Percentiles rank a stretch among this genome's conserved stretches.
Conservation (phyloP, 345 rosid species). For the Lepidium africanum region DNA sequence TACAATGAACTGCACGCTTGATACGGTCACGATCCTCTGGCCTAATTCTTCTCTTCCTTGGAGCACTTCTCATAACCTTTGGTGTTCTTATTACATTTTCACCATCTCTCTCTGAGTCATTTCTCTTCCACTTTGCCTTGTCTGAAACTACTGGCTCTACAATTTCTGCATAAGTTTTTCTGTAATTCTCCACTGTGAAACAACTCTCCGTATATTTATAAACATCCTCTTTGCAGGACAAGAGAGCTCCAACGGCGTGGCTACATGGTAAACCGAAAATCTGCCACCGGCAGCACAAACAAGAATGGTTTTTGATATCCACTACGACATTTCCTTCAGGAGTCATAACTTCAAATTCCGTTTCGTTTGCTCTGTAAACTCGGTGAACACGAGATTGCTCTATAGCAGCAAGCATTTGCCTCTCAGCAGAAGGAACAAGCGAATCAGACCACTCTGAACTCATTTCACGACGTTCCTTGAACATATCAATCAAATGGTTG, state of each 20-base stretch:
- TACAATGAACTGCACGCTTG: slow-evolving; percentile 77
- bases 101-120: slow-evolving; percentile 22
- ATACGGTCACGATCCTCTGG: slow-evolving; percentile 57
- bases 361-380: slow-evolving; percentile 73
- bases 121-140: slow-evolving; percentile 57
- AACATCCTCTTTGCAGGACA: slow-evolving; percentile 72
- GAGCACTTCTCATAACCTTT: slow-evolving; percentile 46
- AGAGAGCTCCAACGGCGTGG: slow-evolving; percentile 76
- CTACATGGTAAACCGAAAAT: slow-evolving; percentile 71
- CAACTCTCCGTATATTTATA: slow-evolving; percentile 65
- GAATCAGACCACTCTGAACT: slow-evolving; percentile 69
- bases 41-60: slow-evolving; percentile 54
- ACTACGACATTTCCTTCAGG: slow-evolving; percentile 58
- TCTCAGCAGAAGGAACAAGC: slow-evolving; percentile 85
- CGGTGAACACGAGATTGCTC: slow-evolving; percentile 55
- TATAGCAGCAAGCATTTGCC: slow-evolving; percentile 47
- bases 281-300: slow-evolving; percentile 82
- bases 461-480: slow-evolving; percentile 67
- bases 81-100: slow-evolving; percentile 58
- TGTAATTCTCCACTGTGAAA: slow-evolving; percentile 73
- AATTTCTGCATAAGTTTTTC: slow-evolving; percentile 61
- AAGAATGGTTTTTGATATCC: slow-evolving; percentile 59
- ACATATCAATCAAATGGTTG: slow-evolving; percentile 66
- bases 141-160: slow-evolving; percentile 88
- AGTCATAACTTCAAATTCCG: slow-evolving; percentile 66